Evolutionary conservation across 345 rosid species (phyloP), one percentile per base, ranked within the genome.

Genomic region (Corchorus olitorius): DNA sequence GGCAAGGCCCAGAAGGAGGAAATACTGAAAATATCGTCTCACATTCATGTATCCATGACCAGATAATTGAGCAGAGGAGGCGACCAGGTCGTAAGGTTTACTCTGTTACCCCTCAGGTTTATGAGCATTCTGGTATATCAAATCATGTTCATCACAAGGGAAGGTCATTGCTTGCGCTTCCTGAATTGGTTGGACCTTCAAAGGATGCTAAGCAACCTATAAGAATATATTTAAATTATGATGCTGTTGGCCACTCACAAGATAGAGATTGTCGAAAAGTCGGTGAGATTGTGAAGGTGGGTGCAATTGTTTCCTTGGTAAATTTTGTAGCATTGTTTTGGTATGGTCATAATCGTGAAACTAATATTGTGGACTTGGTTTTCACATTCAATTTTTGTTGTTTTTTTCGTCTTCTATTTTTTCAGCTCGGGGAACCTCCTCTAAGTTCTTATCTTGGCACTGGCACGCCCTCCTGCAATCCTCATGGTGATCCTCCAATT

Each of bases 21-120:
- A 81, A 68, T 72, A 81, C 72, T 70, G 86, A 82, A 56, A 81
- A 79, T 41, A 70, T 93, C 64, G 77, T 77, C 17, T 86, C 97
- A 16, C 99, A 96, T 83, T 96, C 99, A 11, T 96, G 99, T 53
- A 96, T 96, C 48, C 99, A 96, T 80, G 99, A 90, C 81, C 90
- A 92, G 83, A 96, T 96, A 80, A 84, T 96, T 75, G 88, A 93
- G 74, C 93, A 92, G 83, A 92, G 99, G 86, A 87, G 84, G 78
- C 86, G 91, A 60, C 95, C 99, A 5, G 97, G 98, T 77, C 90
- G 81, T 54, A 88, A 89, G 81, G 95, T 91, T 4, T 93, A 88
- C 81, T 91, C 92, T 0, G 93, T 96, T 74, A 93, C 94, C 46
- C 98, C 98, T 8, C 99, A 96, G 84, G 87, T 93, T 45, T 96